Percentiles rank a stretch among this genome's conserved stretches.
phyloP scores from a whole-genome alignment of 768 basidiomycete species.

The Lactarius hatsudake region DNA sequence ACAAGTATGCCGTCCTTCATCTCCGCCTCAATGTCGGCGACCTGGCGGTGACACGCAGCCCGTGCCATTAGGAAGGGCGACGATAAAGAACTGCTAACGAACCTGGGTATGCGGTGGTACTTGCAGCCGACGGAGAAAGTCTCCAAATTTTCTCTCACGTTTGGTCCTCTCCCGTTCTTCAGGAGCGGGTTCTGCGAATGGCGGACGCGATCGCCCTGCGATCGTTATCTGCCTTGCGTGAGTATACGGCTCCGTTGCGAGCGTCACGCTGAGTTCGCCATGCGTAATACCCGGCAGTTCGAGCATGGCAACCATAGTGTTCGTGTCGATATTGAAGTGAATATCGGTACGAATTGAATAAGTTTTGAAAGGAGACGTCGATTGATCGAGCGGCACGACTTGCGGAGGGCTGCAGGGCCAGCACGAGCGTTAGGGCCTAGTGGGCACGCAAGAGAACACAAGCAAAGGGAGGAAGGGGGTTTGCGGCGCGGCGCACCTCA shows the following conservation, averaged over 20 bases:
- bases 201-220: slow-evolving; percentile 44
- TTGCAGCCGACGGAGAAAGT: slow-evolving; percentile 47
- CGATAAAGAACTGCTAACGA: slow-evolving; percentile 31
- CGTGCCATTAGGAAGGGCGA: slow-evolving; percentile 26
- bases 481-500: slow-evolving; percentile 25
- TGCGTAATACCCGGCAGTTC: slow-evolving; percentile 69
- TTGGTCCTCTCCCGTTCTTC: slow-evolving; percentile 34
- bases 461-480: not conserved
- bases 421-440: slow-evolving; percentile 9
- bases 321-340: slow-evolving; percentile 51
- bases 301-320: slow-evolving; percentile 55
- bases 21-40: slow-evolving; percentile 50
- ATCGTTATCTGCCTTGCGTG: slow-evolving; percentile 61
- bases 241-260: slow-evolving; percentile 60
- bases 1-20: slow-evolving; percentile 62
- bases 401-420: slow-evolving; percentile 22
- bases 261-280: slow-evolving; percentile 53
- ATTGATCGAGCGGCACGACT: slow-evolving; percentile 3
- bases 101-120: slow-evolving; percentile 60
- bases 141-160: slow-evolving; percentile 55
- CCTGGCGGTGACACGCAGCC: slow-evolving; percentile 35
- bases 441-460: not conserved
- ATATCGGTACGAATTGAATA: slow-evolving; percentile 60
- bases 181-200: slow-evolving; percentile 36
- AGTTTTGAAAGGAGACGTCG: slow-evolving; percentile 10